phyloP scores from a whole-genome alignment of 1,284 basidiomycete genomes.

The Phellinidium pouzarii region DNA sequence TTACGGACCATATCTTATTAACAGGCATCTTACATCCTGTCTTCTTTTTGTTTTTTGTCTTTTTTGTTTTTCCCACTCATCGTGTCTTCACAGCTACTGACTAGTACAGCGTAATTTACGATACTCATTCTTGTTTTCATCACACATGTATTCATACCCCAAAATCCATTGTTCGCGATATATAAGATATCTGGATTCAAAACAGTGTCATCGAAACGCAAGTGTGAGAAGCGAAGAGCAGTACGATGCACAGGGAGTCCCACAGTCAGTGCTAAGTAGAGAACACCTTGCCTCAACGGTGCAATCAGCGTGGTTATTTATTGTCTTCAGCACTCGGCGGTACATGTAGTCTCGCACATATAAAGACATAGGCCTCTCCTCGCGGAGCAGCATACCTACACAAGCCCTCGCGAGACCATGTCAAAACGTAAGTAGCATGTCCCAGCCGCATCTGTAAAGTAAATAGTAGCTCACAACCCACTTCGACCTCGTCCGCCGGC shows the following conservation, averaged over 20 bases:
- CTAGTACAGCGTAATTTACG: background rate
- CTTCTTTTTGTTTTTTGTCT: background rate
- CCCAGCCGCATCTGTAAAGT: too few relatives aligned
- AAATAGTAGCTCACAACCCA: too few relatives aligned
- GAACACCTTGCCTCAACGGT: background rate
- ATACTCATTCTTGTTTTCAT: background rate
- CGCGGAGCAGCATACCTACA: too few relatives aligned
- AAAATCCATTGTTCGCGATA: background rate
- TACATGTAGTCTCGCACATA: too few relatives aligned
- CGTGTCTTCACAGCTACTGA: background rate
- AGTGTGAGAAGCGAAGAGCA: too few relatives aligned
- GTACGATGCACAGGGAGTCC: too few relatives aligned
- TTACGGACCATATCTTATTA: too few relatives aligned
- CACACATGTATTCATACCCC: background rate
- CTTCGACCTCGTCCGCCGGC: background rate
- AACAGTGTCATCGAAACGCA: too few relatives aligned
- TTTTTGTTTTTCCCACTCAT: background rate
- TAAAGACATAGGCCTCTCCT: too few relatives aligned
- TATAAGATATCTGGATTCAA: too few relatives aligned
- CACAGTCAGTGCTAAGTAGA: background rate
- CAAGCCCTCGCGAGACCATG: background rate
- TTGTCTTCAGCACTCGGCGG: too few relatives aligned
- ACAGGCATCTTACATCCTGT: background rate
- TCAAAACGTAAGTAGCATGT: background rate
- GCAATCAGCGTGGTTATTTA: background rate